phyloP scores from a whole-genome alignment of 1,284 basidiomycete genomes.

The Inonotus hispidus region DNA sequence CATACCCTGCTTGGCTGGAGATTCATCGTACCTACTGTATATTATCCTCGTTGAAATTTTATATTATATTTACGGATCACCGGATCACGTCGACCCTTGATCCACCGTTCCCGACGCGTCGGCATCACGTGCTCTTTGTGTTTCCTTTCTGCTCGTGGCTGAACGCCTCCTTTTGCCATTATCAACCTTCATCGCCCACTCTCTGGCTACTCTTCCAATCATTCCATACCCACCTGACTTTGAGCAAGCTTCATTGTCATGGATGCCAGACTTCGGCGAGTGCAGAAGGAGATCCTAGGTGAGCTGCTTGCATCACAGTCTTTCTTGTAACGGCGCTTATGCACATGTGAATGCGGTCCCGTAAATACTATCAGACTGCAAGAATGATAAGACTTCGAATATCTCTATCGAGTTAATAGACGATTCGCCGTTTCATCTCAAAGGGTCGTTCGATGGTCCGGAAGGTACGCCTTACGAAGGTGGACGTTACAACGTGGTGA shows the following conservation, averaged over 20 bases:
- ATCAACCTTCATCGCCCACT: neutral
- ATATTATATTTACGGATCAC: too few relatives aligned
- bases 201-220: neutral
- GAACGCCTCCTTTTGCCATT: too few relatives aligned
- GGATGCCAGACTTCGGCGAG: constrained; percentile 84
- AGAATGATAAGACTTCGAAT: constrained; percentile 85
- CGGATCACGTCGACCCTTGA: too few relatives aligned
- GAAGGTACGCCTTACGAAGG: constrained; percentile 93
- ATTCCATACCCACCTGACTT: neutral
- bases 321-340: neutral
- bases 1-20: too few relatives aligned
- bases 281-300: constrained; percentile 92
- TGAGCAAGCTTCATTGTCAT: constrained; percentile 30
- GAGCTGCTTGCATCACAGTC: constrained; percentile 22
- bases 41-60: too few relatives aligned
- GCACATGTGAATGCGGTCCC: neutral
- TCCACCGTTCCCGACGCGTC: neutral
- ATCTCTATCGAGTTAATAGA: constrained; percentile 85
- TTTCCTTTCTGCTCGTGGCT: neutral
- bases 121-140: neutral
- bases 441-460: constrained; percentile 88
- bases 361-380: constrained; percentile 61
- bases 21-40: too few relatives aligned
- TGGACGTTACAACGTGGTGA: constrained; percentile 87
- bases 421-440: constrained; percentile 82